Evolutionary conservation across 345 rosid genomes (phyloP).

Genomic region (Carallia brachiata): DNA sequence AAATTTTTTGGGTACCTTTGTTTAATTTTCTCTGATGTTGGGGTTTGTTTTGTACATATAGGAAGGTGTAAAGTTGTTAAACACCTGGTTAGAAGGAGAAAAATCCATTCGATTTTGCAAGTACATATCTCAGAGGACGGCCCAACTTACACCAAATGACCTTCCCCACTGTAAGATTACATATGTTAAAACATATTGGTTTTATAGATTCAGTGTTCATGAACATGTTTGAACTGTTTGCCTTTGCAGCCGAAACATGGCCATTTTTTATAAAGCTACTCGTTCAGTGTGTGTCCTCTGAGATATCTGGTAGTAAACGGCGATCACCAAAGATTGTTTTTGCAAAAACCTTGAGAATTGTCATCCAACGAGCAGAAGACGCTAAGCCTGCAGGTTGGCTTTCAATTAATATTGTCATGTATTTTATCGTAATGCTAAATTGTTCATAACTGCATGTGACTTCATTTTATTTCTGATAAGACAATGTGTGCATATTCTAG

Average conservation of each 20-base stretch:
- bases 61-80: conserved; percentile 86
- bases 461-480: not conserved
- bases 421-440: not conserved
- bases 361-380: conserved; percentile 69
- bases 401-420: conserved; percentile 5
- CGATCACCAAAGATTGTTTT: conserved; percentile 57
- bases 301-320: conserved; percentile 71
- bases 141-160: conserved; percentile 58
- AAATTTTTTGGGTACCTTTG: not conserved
- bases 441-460: not conserved
- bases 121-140: conserved; percentile 62
- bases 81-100: conserved; percentile 77
- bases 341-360: conserved; percentile 69
- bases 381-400: conserved; percentile 61
- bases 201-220: not conserved
- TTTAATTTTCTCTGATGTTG: no score
- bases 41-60: conserved; percentile 21
- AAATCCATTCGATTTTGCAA: conserved; percentile 59
- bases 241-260: conserved; percentile 83
- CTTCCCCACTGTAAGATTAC: conserved; percentile 64
- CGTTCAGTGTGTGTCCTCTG: conserved; percentile 61
- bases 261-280: conserved; percentile 71
- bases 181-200: not conserved
- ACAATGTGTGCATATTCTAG: not conserved
- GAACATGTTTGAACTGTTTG: conserved; percentile 26